phyloP scores from a whole-genome alignment of 306 rosid species.

The Carpinus fangiana region DNA sequence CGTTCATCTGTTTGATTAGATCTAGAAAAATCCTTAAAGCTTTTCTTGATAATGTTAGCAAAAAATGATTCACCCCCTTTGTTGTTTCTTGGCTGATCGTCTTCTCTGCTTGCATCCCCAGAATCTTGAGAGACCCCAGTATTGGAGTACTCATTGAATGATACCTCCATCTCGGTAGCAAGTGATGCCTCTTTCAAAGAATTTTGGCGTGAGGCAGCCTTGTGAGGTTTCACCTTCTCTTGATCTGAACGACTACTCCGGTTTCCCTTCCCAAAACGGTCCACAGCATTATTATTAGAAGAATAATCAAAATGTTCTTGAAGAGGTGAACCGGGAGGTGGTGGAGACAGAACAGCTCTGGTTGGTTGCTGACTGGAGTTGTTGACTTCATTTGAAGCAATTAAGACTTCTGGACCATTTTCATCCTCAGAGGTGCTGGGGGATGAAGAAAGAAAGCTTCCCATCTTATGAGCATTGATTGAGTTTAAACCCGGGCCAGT shows the following conservation, averaged over 20 bases:
- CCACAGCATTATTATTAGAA: constrained; percentile 46
- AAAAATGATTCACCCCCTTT: constrained; percentile 82
- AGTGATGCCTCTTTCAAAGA: constrained; percentile 76
- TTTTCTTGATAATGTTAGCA: constrained; percentile 76
- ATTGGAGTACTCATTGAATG: constrained; percentile 75
- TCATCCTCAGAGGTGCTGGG: constrained; percentile 73
- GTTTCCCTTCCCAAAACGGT: constrained; percentile 73
- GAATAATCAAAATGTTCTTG: constrained; percentile 72
- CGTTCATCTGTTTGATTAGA: constrained; percentile 53
- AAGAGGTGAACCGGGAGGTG: constrained; percentile 78
- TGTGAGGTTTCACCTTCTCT: constrained; percentile 63
- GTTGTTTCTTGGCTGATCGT: constrained; percentile 60
- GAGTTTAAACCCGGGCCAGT: constrained; percentile 44
- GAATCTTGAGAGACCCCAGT: constrained; percentile 68
- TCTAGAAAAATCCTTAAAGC: constrained; percentile 63
- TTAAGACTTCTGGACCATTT: constrained; percentile 54
- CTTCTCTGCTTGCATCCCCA: constrained; percentile 63
- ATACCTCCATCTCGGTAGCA: constrained; percentile 88
- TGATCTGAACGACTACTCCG: constrained; percentile 74
- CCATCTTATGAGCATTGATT: constrained; percentile 67
- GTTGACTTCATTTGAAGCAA: constrained; percentile 42
- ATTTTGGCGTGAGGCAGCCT: constrained; percentile 63
- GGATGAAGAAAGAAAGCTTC: constrained; percentile 73
- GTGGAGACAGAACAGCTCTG: constrained; percentile 49
- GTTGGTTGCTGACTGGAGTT: constrained; percentile 44